These are phyloP conservation scores for Mucor ambiguus DNA, from an alignment of 371 early-diverging fungal species.

Conservation along the genomic window DNA sequence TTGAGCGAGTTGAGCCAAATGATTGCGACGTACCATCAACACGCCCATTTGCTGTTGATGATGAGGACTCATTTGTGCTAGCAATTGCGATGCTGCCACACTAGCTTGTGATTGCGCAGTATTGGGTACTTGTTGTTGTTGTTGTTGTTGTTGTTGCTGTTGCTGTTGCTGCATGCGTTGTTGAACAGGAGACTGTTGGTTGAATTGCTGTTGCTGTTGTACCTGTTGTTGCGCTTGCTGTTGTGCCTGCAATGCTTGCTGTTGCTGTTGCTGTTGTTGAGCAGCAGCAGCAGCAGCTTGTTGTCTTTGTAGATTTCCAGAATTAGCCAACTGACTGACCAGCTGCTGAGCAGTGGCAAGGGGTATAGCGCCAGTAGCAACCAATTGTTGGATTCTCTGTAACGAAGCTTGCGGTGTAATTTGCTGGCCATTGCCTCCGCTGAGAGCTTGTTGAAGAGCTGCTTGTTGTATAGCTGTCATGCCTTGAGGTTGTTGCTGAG, in stretches of 20 bases:
- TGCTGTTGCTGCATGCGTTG: conserved; percentile 23
- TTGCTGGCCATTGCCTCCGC: conserved; percentile 23
- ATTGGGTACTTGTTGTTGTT: background rate
- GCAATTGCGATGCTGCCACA: conserved; percentile 23
- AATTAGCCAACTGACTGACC: conserved; percentile 30
- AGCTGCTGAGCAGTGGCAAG: conserved; percentile 37
- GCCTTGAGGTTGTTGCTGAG: conserved; percentile 1
- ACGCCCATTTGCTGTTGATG: conserved; percentile 47
- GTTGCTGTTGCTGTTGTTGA: conserved; percentile 26
- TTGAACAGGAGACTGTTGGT: conserved; percentile 24
- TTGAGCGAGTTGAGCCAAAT: conserved; percentile 27
- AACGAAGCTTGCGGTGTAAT: conserved; percentile 25
- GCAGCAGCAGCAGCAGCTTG: conserved; percentile 22
- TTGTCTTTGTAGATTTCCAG: conserved; percentile 27
- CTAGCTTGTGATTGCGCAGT: background rate
- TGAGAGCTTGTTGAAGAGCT: conserved; percentile 26
- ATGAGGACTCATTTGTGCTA: conserved; percentile 42
- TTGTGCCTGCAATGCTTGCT: conserved; percentile 19
- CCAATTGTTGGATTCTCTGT: conserved; percentile 40
- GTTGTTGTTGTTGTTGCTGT: conserved; percentile 4
- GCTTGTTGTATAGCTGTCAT: conserved; percentile 26
- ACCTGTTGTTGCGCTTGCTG: conserved; percentile 20
- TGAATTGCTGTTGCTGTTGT: conserved; percentile 24
- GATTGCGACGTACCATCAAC: conserved; percentile 40
- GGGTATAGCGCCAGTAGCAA: conserved; percentile 31